Evolutionary conservation across 1,284 basidiomycete species (phyloP), one percentile per base, ranked within the genome.

Genomic region (Schizophyllum amplum): DNA sequence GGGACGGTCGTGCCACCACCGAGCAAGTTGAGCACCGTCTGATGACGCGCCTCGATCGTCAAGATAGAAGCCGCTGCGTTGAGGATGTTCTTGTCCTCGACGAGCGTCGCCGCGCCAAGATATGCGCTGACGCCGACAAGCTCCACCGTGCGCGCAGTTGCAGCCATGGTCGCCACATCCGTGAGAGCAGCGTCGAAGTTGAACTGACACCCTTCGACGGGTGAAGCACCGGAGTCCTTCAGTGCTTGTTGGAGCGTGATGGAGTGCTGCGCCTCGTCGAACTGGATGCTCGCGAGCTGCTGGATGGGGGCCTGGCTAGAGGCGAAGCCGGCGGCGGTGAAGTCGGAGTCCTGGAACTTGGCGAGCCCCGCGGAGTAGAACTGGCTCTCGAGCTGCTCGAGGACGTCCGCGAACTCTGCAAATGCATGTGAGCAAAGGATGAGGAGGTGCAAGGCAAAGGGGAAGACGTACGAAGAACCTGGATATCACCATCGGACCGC

Each of bases 11-110:
- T 78, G 13, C 81, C 86, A 25, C 72, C 76, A 57, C 77, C 79
- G 58, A 92, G 66, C 59, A 89, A 66, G 72, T 92, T 92, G 49
- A 92, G 75, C 42, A 92, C 71, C 4, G 84, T 85, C 68, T 90
- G 86, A 67, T 93, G 90, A 56, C 92, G 85, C 24, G 89, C 86
- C 68, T 94, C 91, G 55, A 89, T 77, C 42, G 91, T 89, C 67
- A 91, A 68, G 71, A 94, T 93, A 24, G 84, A 84, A 6, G 79
- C 90, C 52, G 90, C 90, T 25, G 83, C 79, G 55, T 80, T 80
- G 54, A 91, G 73, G 62, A 92, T 67, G 33, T 75, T 70, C n/a
- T 84, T 81, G 64, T 90, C 83, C 22, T 73, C 68, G 54, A 92
- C 65, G 55, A 87, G 78, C 55, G 80, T 75, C 5, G 86, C 83